Evolutionary conservation across 352 stramenopile genomes (phyloP), one percentile per base, ranked within the genome.

Genomic region (Phytopythium aichiense): DNA sequence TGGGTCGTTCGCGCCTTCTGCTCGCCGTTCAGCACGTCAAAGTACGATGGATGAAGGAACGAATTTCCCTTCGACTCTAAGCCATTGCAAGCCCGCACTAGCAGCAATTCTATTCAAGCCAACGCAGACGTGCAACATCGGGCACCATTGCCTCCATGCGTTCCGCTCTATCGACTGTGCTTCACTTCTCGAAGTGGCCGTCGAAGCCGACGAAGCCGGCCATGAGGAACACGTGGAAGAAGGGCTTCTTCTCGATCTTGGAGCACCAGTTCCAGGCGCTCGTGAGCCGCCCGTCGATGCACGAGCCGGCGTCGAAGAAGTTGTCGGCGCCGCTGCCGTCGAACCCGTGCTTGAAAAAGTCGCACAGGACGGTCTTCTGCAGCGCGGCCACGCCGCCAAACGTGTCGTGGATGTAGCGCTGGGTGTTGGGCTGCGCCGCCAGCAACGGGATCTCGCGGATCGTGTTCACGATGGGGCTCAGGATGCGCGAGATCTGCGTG

Each of bases 211-310:
- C 88, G 68, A 99, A 99, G 58, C 96, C 96, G 13, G 92, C 96
- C 53, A 99, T 85, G 76, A 98, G 97, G 77, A 99, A 99, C 51
- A 99, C 82, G 6, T 88, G 88, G 69, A 98, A 99, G 74, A 97
- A 99, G 16, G 67, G 77, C 72, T 99, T 98, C 43, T 88, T 79
- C 64, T 93, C 74, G 35, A 99, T 72, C 52, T 97, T 89, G 30
- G 90, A 98, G 74, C 96, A 99, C 96, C 96, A 99, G 76, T 99
- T 98, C 96, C 96, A 99, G 7, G 96, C 96, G 45, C 88, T 98
- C 38, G 96, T 99, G 56, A 99, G 87, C 8, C 96, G 80, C 15
- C 96, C 96, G 71, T 99, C 96, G 63, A 99, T 98, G 67, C 96
- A 99, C 53, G 84, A 97, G 8, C 94, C 94, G 11, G 95, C 94